Evolutionary conservation across 176 grass and related monocot species (phyloP).

Genomic region (Oryza glumipatula): DNA sequence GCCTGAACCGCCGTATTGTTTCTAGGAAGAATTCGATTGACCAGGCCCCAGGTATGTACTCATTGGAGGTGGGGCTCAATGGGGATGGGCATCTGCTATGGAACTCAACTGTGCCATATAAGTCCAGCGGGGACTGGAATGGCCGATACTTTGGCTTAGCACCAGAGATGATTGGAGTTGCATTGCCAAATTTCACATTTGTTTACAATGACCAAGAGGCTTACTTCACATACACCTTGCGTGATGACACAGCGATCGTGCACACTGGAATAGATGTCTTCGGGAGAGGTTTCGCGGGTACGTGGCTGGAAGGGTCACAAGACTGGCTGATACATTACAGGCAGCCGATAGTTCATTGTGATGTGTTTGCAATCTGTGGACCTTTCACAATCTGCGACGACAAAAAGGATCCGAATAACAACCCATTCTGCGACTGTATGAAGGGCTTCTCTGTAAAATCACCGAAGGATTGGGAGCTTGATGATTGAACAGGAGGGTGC

Average conservation of each 20-base stretch:
- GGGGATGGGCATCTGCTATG: not conserved
- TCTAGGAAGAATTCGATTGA: conserved; percentile 42
- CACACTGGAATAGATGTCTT: conserved; percentile 20
- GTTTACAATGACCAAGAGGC: conserved; percentile 14
- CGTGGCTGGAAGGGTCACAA: conserved; percentile 27
- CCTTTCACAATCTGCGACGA: conserved; percentile 54
- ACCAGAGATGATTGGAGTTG: conserved; percentile 35
- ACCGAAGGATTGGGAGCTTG: conserved; percentile 42
- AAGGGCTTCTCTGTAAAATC: conserved; percentile 50
- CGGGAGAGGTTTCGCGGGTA: not conserved
- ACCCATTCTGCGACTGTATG: conserved; percentile 42
- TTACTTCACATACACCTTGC: conserved; percentile 26
- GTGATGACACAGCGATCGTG: not conserved
- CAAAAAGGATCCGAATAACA: not conserved
- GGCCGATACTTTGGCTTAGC: conserved; percentile 39
- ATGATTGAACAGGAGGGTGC: conserved; percentile 51
- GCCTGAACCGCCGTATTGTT: conserved; percentile 26
- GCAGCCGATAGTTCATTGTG: conserved; percentile 37
- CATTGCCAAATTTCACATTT: conserved; percentile 6
- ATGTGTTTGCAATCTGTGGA: conserved; percentile 56
- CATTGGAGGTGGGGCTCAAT: conserved; percentile 9
- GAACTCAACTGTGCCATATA: conserved; percentile 31
- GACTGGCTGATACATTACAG: conserved; percentile 29
- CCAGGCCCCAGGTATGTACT: conserved; percentile 45
- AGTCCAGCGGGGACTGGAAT: conserved; percentile 54